Percentiles rank a stretch among this genome's conserved stretches.
These are phyloP conservation scores for Clavispora santaluciae DNA, from an alignment of 805 yeast species.

Conservation along the genomic window DNA sequence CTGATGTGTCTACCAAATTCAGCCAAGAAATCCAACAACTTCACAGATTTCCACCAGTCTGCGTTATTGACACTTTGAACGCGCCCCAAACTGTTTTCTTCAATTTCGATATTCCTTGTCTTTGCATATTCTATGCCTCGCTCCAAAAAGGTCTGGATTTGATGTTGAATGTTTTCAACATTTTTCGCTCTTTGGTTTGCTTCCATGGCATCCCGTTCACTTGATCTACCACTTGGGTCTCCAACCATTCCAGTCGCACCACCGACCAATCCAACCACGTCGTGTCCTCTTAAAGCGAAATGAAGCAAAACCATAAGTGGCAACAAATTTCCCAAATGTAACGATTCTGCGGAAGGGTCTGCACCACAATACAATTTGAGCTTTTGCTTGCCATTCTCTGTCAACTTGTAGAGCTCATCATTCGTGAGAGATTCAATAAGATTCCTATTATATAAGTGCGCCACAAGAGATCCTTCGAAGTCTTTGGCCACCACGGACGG, in stretches of 20 bases:
- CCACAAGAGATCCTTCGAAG: constrained; percentile 26
- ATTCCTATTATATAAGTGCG: constrained; percentile 32
- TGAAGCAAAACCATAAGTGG: constrained; percentile 85
- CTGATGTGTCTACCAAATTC: constrained; percentile 74
- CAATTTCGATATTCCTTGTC: constrained; percentile 38
- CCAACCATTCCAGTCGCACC: constrained; percentile 97
- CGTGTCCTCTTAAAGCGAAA: constrained; percentile 79
- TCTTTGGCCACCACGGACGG: constrained; percentile 19
- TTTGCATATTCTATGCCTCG: constrained; percentile 61
- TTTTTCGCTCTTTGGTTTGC: constrained; percentile 49
- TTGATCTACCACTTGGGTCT: constrained; percentile 88
- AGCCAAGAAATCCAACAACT: constrained; percentile 73
- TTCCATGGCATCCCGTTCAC: constrained; percentile 67
- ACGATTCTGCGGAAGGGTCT: constrained; percentile 87
- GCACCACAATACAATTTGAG: constrained; percentile 86
- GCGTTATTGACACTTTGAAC: constrained; percentile 56
- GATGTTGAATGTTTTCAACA: constrained; percentile 53
- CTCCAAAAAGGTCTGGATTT: constrained; percentile 55
- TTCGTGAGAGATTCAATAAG: constrained; percentile 36
- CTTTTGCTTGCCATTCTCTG: constrained; percentile 24
- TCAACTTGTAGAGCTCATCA: constrained; percentile 33
- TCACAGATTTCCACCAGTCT: constrained; percentile 80
- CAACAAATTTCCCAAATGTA: constrained; percentile 86
- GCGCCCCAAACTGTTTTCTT: constrained; percentile 27
- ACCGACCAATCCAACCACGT: constrained; percentile 78